These are phyloP conservation scores for Auricularia sp. DNA, from an alignment of 768 basidiomycete genomes.

Conservation along the genomic window DNA sequence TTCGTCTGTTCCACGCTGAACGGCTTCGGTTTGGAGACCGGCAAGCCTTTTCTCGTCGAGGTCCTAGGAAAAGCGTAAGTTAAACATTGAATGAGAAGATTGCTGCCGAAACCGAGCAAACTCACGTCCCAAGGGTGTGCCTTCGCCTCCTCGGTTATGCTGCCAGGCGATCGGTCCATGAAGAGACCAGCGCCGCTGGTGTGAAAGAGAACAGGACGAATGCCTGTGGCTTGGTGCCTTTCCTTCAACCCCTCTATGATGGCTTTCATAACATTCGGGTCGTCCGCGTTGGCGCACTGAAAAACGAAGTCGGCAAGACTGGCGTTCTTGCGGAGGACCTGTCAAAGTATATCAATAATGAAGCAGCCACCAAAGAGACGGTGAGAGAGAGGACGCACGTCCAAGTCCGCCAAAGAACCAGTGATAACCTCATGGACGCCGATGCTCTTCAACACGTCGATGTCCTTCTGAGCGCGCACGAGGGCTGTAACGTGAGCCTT, in stretches of 20 bases:
- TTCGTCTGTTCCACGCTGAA: background rate
- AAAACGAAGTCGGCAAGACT: background rate
- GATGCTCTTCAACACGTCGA: background rate
- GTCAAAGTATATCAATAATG: background rate
- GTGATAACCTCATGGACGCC: background rate
- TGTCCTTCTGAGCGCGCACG: background rate
- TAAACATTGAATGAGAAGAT: no score
- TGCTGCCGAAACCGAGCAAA: background rate
- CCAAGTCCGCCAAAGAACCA: background rate
- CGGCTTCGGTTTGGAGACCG: background rate
- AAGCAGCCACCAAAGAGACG: background rate
- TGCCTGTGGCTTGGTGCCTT: background rate
- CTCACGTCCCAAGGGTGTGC: background rate
- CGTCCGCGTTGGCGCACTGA: background rate
- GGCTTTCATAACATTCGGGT: background rate
- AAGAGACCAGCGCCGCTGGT: background rate
- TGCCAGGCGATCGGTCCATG: background rate
- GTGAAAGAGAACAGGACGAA: background rate
- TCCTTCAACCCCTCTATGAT: background rate
- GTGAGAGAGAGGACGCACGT: background rate
- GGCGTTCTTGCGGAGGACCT: background rate
- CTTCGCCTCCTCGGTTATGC: background rate
- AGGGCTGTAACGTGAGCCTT: background rate
- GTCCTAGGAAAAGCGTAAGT: background rate
- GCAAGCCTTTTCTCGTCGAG: background rate